Percentiles rank a stretch among this genome's conserved stretches.
Conservation (phyloP, 2,329 filamentous ascomycete genomes). For the Aurifilum marmelostoma region DNA sequence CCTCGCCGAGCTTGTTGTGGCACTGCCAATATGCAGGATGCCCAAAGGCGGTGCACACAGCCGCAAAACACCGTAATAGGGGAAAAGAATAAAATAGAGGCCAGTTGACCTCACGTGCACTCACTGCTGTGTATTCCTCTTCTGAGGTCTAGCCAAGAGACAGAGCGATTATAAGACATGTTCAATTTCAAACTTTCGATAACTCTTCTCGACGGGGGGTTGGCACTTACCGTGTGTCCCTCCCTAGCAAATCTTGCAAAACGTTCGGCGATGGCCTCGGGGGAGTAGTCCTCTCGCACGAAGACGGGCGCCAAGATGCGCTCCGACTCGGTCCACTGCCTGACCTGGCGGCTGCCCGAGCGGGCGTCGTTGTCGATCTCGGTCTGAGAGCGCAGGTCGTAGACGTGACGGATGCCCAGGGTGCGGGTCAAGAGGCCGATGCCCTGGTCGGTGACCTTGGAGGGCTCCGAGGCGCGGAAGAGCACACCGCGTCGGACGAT, state of each 20-base stretch:
- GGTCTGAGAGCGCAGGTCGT: constrained; percentile 66
- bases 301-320: constrained; percentile 70
- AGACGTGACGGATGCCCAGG: constrained; percentile 66
- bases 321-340: constrained; percentile 54
- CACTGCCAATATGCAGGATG: neutral
- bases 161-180: constrained; percentile 11
- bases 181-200: too few species aligned
- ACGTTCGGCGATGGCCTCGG: constrained; percentile 64
- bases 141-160: neutral
- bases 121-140: neutral
- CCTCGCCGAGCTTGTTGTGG: neutral
- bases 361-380: constrained; percentile 56
- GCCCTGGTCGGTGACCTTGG: constrained; percentile 57
- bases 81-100: neutral
- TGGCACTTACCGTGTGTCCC: constrained; percentile 46
- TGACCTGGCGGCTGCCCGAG: constrained; percentile 39
- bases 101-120: neutral
- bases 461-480: constrained; percentile 72
- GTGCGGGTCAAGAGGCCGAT: constrained; percentile 50
- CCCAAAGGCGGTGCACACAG: neutral
- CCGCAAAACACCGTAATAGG: too few species aligned
- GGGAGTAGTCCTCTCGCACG: constrained; percentile 60
- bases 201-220: neutral
- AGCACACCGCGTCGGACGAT: constrained; percentile 57
- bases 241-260: constrained; percentile 62